phyloP scores from a whole-genome alignment of 345 rosid genomes.

The Gossypium ekmanianum region DNA sequence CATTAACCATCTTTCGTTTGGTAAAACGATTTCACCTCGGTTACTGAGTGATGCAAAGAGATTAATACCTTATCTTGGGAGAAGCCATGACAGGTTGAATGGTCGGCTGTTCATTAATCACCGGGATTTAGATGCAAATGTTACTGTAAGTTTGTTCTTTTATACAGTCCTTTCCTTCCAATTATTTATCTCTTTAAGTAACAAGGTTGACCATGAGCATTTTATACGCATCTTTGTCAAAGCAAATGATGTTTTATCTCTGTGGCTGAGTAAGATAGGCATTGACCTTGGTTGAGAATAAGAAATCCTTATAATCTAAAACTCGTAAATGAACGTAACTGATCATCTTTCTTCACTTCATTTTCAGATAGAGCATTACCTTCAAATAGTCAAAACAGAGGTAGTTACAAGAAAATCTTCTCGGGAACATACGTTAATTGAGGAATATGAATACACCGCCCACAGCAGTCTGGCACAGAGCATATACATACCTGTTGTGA shows the following conservation, averaged over 20 bases:
- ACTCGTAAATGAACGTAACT: not conserved
- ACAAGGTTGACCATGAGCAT: not conserved
- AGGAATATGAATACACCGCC: slow-evolving; percentile 94
- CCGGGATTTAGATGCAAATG: slow-evolving; percentile 75
- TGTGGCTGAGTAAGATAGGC: not conserved
- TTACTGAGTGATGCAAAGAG: slow-evolving; percentile 57
- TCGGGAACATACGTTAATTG: slow-evolving; percentile 47
- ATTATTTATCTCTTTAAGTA: not conserved
- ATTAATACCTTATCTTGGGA: slow-evolving; percentile 74
- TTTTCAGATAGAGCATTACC: slow-evolving; percentile 95
- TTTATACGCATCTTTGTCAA: not conserved
- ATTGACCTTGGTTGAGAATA: not conserved
- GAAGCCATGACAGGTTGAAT: slow-evolving; percentile 73
- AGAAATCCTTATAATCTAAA: not conserved
- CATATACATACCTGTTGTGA: slow-evolving; percentile 67
- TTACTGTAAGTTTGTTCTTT: slow-evolving; percentile 64
- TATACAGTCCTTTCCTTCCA: slow-evolving; percentile 5
- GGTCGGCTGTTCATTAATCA: slow-evolving; percentile 80
- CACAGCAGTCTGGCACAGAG: slow-evolving; percentile 86
- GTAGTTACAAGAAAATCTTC: slow-evolving; percentile 47
- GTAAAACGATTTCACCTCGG: slow-evolving; percentile 56
- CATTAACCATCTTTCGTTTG: slow-evolving; percentile 85
- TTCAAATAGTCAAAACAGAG: slow-evolving; percentile 92
- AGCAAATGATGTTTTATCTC: not conserved
- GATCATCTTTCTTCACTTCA: not conserved